Percentiles rank a stretch among this genome's conserved stretches.
Conservation (phyloP, 1,284 basidiomycete genomes). For the Vanrija humicola region DNA sequence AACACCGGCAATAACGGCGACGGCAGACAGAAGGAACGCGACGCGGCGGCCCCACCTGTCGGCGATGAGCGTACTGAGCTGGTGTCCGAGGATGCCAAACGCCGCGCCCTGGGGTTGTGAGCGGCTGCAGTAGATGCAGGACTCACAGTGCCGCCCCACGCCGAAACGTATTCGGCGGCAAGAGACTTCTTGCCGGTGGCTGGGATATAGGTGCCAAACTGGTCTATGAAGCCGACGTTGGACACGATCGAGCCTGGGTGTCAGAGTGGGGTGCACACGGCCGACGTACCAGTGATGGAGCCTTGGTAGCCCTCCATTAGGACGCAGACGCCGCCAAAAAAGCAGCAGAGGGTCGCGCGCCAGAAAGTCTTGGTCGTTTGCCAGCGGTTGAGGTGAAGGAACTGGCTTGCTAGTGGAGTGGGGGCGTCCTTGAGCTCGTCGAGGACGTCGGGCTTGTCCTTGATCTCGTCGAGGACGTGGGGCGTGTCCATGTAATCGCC, state of each 20-base stretch:
- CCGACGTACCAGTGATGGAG: neutral
- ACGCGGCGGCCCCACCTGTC: neutral
- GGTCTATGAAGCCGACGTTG: neutral
- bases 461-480: too few species aligned
- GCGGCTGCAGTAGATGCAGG: too few species aligned
- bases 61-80: neutral
- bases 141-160: neutral
- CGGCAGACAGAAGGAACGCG: neutral
- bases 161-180: neutral
- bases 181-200: neutral
- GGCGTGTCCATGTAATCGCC: too few species aligned
- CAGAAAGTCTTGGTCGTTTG: neutral
- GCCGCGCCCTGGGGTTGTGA: neutral
- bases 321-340: neutral
- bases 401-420: neutral
- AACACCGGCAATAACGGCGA: neutral
- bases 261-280: too few species aligned
- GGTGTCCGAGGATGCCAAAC: neutral
- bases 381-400: neutral
- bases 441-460: too few species aligned
- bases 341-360: neutral
- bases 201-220: neutral
- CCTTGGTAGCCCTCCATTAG: neutral
- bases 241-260: neutral
- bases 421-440: too few species aligned